Evolutionary conservation across 768 basidiomycete genomes (phyloP).

Genomic region (Collybiopsis luxurians): DNA sequence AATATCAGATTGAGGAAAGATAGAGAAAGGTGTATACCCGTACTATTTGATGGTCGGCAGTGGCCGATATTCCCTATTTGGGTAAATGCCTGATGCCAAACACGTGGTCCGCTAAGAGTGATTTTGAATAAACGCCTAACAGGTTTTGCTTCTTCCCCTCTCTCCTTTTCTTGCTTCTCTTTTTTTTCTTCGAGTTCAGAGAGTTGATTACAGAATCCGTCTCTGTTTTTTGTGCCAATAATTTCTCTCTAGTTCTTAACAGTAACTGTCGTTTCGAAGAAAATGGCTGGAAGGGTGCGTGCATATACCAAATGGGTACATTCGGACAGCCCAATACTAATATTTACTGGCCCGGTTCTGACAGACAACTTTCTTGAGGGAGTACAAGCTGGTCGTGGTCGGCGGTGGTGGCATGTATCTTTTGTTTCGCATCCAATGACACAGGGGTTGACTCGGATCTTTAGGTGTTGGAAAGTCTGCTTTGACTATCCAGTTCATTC

Average conservation of each 20-base stretch:
- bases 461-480: constrained; percentile 69
- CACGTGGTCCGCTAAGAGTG: too few relatives aligned
- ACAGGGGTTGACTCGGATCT: neutral
- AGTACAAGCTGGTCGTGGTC: constrained; percentile 98
- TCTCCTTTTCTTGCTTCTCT: neutral
- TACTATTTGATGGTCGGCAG: too few relatives aligned
- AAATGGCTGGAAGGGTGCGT: constrained; percentile 40
- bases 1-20: too few relatives aligned
- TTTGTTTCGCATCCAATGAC: neutral
- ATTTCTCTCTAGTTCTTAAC: neutral
- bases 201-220: neutral
- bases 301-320: neutral
- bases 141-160: neutral
- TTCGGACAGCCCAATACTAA: constrained; percentile 4
- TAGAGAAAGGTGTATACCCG: too few relatives aligned
- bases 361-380: constrained; percentile 87
- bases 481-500: constrained; percentile 97
- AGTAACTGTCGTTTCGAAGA: neutral
- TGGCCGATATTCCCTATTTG: too few relatives aligned
- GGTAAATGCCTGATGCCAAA: too few relatives aligned
- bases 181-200: neutral
- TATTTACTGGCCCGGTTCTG: constrained; percentile 3
- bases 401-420: constrained; percentile 84
- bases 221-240: neutral
- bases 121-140: too few relatives aligned